Base-by-base conservation (phyloP, 768 basidiomycete species). In the Astraeus odoratus region DNA sequence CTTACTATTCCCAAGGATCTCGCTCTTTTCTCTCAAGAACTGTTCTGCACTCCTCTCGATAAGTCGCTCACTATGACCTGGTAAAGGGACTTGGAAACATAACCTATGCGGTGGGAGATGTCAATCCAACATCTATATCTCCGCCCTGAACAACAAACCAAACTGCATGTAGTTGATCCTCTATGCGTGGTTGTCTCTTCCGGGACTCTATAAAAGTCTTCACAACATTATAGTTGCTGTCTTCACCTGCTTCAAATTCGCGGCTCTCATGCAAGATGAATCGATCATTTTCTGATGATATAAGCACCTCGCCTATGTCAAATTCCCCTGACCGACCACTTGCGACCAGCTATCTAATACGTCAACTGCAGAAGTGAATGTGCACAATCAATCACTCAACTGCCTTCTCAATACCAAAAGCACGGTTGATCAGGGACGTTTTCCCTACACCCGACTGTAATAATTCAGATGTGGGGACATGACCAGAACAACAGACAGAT, bases 261-360 rank as follows among this genome's bases (percentile, higher is more conserved):
- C 18, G 8, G 25, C 52, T 50, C n/a, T 54, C 53, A 16, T 54
- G 52, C n/a, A 54, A 49, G 23, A 54, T 36, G 36, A 54, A 46
- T 23, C 30, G 43, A 4, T 31, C n/a, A 26, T 54, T 54, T 37
- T 46, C 20, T 26, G 4, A 19, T 22, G 52, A 55, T n/a, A 40
- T 45, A 12, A 54, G 42, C 27, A 43, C 53, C 8, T 15, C 15
- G 12, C 51, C 30, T 4, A 54, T 54, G 26, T 50, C 39, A 2
- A 39, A 48, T 29, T 54, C 9, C 10, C 52, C 53, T 20, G 23
- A 44, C 8, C 4, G 39, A 12, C 18, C 15, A 24, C 33, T 16
- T 16, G 33, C 29, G 5, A 23, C 4, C 13, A 7, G 8, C 43
- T 48, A 46, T 15, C 3, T 13, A 5, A 27, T 10, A 18, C 18